These are phyloP conservation scores for Globisporangium solare DNA, from an alignment of 352 stramenopile species.

Conservation along the genomic window DNA sequence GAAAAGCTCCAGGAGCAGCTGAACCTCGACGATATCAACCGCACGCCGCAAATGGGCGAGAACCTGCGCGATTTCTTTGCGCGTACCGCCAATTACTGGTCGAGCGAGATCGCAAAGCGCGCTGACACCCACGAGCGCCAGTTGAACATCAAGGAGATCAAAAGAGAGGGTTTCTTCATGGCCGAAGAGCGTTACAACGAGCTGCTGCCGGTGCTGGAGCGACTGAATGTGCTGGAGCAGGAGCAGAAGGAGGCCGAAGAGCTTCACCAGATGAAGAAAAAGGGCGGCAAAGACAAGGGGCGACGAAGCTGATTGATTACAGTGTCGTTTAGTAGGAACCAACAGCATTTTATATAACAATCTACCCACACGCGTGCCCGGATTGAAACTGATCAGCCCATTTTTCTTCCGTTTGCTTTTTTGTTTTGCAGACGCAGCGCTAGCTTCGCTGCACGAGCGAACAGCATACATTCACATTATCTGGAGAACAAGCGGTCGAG, in stretches of 20 bases:
- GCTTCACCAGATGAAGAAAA: slow-evolving; percentile 72
- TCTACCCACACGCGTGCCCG: neutral
- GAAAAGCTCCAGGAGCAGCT: slow-evolving; percentile 82
- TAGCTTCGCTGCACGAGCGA: too few species aligned
- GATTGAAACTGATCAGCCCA: neutral
- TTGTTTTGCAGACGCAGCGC: neutral
- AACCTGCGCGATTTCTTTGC: slow-evolving; percentile 86
- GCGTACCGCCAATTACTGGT: slow-evolving; percentile 74
- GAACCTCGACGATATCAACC: slow-evolving; percentile 55
- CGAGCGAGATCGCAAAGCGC: slow-evolving; percentile 44
- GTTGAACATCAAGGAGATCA: slow-evolving; percentile 84
- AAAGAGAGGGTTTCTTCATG: slow-evolving; percentile 74
- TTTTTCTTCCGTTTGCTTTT: neutral
- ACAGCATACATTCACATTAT: slow-evolving; percentile 15
- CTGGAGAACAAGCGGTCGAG: slow-evolving; percentile 68
- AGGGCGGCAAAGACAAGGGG: slow-evolving; percentile 66
- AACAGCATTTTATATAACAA: slow-evolving; percentile 5
- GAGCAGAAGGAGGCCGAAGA: slow-evolving; percentile 80
- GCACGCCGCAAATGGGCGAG: slow-evolving; percentile 79
- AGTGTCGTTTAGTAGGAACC: slow-evolving; percentile 29
- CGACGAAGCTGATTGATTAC: slow-evolving; percentile 38
- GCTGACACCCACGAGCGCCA: slow-evolving; percentile 66
- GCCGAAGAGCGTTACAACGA: slow-evolving; percentile 78
- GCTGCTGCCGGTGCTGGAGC: slow-evolving; percentile 75
- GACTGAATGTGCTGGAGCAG: slow-evolving; percentile 71